A percentile compares a stretch with the other conserved stretches of the same genome.
These are phyloP conservation scores for Tylopilus balloui DNA, from an alignment of 768 basidiomycete species.

Conservation along the genomic window DNA sequence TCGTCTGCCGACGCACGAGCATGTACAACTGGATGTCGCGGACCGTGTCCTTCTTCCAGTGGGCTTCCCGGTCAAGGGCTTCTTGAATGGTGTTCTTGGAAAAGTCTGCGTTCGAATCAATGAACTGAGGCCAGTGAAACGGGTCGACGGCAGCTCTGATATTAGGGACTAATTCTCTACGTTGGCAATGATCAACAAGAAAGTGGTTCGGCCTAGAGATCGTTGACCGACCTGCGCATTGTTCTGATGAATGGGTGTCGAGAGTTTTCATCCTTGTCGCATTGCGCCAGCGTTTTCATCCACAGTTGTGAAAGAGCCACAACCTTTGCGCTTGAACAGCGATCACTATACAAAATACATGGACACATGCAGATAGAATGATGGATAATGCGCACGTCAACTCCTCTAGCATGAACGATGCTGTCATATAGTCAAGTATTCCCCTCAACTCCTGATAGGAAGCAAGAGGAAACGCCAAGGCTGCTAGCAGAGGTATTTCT, in stretches of 20 bases:
- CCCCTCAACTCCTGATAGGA: slow-evolving; percentile 18
- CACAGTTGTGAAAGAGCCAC: slow-evolving; percentile 19
- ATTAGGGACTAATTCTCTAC: slow-evolving; percentile 22
- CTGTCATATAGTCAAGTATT: slow-evolving; percentile 28
- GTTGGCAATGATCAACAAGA: background rate
- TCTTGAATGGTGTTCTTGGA: slow-evolving; percentile 23
- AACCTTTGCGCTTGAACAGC: slow-evolving; percentile 20
- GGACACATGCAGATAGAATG: background rate
- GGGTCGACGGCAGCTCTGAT: slow-evolving; percentile 23
- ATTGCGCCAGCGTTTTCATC: slow-evolving; percentile 20
- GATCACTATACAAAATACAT: slow-evolving; percentile 17
- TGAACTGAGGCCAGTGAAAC: slow-evolving; percentile 28
- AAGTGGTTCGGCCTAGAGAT: background rate
- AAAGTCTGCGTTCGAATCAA: slow-evolving; percentile 18
- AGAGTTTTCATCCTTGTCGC: slow-evolving; percentile 12
- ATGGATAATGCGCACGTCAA: slow-evolving; percentile 19
- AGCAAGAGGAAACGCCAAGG: slow-evolving; percentile 23
- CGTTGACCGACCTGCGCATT: slow-evolving; percentile 22
- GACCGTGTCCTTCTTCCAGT: slow-evolving; percentile 6
- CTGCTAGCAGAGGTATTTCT: slow-evolving; percentile 25
- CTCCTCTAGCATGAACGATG: slow-evolving; percentile 31
- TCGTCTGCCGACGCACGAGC: slow-evolving; percentile 27
- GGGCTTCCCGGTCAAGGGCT: slow-evolving; percentile 26
- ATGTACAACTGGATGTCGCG: slow-evolving; percentile 25
- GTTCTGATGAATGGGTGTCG: slow-evolving; percentile 23